Conservation (phyloP, 2,329 filamentous ascomycete genomes). For the Penicillium decumbens region DNA sequence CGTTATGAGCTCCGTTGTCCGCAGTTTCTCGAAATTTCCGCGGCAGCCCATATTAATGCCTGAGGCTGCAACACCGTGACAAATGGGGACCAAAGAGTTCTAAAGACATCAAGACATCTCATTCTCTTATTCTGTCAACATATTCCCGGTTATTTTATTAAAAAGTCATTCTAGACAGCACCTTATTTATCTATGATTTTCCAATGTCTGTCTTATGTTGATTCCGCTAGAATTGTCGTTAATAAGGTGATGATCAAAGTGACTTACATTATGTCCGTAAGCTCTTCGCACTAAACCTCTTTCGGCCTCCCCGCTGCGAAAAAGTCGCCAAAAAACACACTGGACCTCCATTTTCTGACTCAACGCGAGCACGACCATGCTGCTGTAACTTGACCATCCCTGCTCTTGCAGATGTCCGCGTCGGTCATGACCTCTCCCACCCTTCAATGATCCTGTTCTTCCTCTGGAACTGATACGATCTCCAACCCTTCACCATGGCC, state of each 20-base stretch:
- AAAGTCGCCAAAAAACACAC: constrained; percentile 29
- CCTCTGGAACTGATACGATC: constrained; percentile 18
- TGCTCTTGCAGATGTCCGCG: constrained; percentile 16
- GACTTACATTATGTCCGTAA: background rate
- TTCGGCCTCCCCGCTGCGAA: constrained; percentile 23
- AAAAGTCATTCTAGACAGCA: too few species aligned
- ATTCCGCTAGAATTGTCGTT: too few species aligned
- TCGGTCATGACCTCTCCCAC: constrained; percentile 31
- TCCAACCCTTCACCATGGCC: constrained; percentile 23
- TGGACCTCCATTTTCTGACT: constrained; percentile 15
- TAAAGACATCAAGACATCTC: too few species aligned
- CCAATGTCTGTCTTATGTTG: too few species aligned
- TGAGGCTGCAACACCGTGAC: constrained; percentile 19
- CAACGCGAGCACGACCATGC: constrained; percentile 15
- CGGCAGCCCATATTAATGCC: constrained; percentile 17
- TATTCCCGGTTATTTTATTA: too few species aligned
- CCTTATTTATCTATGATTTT: too few species aligned
- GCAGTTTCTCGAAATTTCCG: constrained; percentile 46
- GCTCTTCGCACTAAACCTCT: constrained; percentile 10
- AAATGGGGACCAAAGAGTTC: background rate
- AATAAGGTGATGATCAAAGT: too few species aligned
- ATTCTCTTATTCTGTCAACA: too few species aligned
- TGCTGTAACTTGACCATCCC: constrained; percentile 12
- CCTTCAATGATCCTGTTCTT: constrained; percentile 26
- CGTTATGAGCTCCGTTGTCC: constrained; percentile 22